Evolutionary conservation across 805 yeast genomes (phyloP), one percentile per base, ranked within the genome.

Genomic region (Candida piceae): DNA sequence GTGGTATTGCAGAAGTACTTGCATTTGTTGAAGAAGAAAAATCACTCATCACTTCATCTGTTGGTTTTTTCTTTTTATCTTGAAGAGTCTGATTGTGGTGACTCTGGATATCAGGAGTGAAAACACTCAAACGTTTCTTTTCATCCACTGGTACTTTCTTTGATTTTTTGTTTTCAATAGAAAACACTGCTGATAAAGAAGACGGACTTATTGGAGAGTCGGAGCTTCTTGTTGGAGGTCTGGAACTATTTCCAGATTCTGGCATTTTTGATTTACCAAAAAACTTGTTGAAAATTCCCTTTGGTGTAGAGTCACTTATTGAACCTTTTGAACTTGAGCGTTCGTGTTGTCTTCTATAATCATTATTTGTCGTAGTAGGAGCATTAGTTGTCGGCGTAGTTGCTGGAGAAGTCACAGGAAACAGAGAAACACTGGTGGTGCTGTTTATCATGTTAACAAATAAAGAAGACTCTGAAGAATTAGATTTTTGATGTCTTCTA

Each of bases 401-500:
- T 8, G 46, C 21, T n/a, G 35, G 32, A 24, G 35, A 35, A 21
- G 60, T 53, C 10, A 70, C 62, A 33, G 32, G 6, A 9, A 19
- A 20, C 5, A n/a, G n/a, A n/a, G 32, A 9, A 15, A 16, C 18
- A 7, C 31, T 18, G 6, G 23, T 21, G 12, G n/a, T 28, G 21
- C 68, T 66, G 36, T 63, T 64, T 41, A 63, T 66, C 17, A 63
- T 27, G 12, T 40, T 13, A 62, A 60, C 66, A 39, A 67, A 56
- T 2, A 67, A 38, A 0, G 78, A 68, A 1, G 77, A 67, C 38
- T 76, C 82, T 0, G 80, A 72, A 0, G 84, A 78, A 33, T 70
- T 73, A n/a, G 81, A 71, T 39, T 84, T 70, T 32, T 73, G 69
- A 48, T 80, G 86, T 43, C 79, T 72, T 45, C 83, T 66, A 61